Base-by-base conservation (phyloP, 1,284 basidiomycete species). In the Exsudoporus floridanus region DNA sequence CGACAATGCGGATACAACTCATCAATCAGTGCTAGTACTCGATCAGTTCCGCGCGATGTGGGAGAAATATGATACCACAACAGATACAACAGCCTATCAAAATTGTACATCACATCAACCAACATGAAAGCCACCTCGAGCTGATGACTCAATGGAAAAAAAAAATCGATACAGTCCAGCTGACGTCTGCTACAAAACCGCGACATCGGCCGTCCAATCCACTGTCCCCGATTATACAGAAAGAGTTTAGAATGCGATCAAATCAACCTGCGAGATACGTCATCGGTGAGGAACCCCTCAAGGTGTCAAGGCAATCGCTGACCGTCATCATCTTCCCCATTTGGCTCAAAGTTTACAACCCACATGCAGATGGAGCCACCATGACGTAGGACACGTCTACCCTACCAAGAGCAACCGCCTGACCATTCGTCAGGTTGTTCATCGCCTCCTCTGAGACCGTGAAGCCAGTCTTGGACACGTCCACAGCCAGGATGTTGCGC, bases 361-460 rank as follows among this genome's bases (percentile, higher is more conserved):
- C 31, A 7, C 57, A 59, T 1, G 3, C 34, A 3, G 58, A 45
- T 6, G 21, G 4, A 1, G 5, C 1, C 28, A 27, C 10, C 14
- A 1, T 0, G 12, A 35, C 38, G 7, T 7, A 62, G 9, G 50
- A 2, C 33, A 63, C 70, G 5, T 58, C 7, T 2, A 70, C 59
- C 28, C 55, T 61, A 2, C 73, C 72, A 6, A 60, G 31, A 0
- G 30, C 27, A 0, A 8, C 45, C 12, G 71, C 72, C 37, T 68
- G 44, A 4, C 49, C 40, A 0, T 44, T 46, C 21, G 72, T 74
- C 49, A 75, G 52, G 3, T 41, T 40, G 45, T 72, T 54, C 62
- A 76, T 69, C 13, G 72, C 74, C 46, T 36, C 50, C 56, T 66
- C 18, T 0, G 73, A 66, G 19, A 73, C 52, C 21, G 66, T 67